Evolutionary conservation across 2,329 filamentous ascomycete genomes (phyloP).

Genomic region (Cryphonectria carpinicola): DNA sequence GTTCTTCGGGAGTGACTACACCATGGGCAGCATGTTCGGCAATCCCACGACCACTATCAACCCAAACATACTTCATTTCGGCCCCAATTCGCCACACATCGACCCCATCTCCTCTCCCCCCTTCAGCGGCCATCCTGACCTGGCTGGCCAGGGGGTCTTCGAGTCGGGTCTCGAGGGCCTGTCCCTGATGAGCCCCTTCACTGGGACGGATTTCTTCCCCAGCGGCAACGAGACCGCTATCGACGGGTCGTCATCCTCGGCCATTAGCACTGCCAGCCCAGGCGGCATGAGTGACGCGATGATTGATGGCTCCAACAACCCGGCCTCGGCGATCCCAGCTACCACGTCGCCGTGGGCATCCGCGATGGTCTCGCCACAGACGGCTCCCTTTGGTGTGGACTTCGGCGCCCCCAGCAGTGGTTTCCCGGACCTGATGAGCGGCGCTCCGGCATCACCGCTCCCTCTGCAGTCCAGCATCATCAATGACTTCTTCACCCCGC

Average conservation of each 20-base stretch:
- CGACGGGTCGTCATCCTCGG: constrained; percentile 92
- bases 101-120: constrained; percentile 62
- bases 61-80: constrained; percentile 80
- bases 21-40: constrained; percentile 73
- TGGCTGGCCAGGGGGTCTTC: constrained; percentile 45
- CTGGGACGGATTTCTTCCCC: constrained; percentile 62
- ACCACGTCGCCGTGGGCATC: constrained; percentile 70
- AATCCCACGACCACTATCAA: constrained; percentile 61
- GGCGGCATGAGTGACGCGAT: constrained; percentile 90
- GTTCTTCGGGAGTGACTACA: constrained; percentile 68
- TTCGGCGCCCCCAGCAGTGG: constrained; percentile 63
- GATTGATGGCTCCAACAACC: constrained; percentile 78
- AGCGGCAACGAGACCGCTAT: constrained; percentile 77
- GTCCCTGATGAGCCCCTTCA: constrained; percentile 62
- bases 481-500: constrained; percentile 79
- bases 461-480: constrained; percentile 71
- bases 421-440: constrained; percentile 76
- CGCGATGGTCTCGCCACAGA: constrained; percentile 68
- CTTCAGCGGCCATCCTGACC: constrained; percentile 58
- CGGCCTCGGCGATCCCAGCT: constrained; percentile 53
- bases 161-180: constrained; percentile 23
- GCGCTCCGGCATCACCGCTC: constrained; percentile 77
- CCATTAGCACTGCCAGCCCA: constrained; percentile 92
- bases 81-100: constrained; percentile 69
- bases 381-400: constrained; percentile 75